Conservation (phyloP, 345 rosid genomes). For the Camelina sativa region DNA sequence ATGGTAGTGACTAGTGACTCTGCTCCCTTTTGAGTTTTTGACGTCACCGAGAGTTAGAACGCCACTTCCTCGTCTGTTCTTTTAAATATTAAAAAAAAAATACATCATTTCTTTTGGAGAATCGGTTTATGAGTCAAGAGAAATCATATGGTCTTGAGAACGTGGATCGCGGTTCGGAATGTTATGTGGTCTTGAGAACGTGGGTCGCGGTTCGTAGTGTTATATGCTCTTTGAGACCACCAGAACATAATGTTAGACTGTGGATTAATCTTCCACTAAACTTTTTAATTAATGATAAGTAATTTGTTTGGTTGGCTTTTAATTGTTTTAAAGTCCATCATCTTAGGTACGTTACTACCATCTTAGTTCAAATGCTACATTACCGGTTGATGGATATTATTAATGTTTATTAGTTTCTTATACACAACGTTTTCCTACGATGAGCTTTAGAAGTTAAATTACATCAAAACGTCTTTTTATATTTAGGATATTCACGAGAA, state of each 20-base stretch:
- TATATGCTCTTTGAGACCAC: slow-evolving; percentile 10
- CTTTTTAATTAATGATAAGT: not conserved
- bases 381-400: slow-evolving; percentile 12
- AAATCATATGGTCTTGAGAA: not conserved
- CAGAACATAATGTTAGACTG: not conserved
- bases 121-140: not conserved
- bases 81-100: not conserved
- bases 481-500: too few species aligned
- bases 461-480: too few species aligned
- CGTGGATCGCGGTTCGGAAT: not conserved
- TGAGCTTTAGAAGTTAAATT: too few species aligned
- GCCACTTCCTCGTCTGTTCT: slow-evolving; percentile 9
- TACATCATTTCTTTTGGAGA: not conserved
- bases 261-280: slow-evolving; percentile 3
- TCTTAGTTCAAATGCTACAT: slow-evolving; percentile 17
- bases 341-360: slow-evolving; percentile 12
- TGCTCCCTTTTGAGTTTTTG: slow-evolving; percentile 1
- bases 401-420: slow-evolving; percentile 6
- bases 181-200: not conserved
- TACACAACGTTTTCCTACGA: slow-evolving; percentile 3
- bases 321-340: not conserved
- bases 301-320: not conserved
- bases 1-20: not conserved
- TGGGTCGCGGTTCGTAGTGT: not conserved
- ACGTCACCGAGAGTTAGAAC: slow-evolving; percentile 19